Evolutionary conservation across 306 rosid species (phyloP).

Genomic region (Styphnolobium japonicum): DNA sequence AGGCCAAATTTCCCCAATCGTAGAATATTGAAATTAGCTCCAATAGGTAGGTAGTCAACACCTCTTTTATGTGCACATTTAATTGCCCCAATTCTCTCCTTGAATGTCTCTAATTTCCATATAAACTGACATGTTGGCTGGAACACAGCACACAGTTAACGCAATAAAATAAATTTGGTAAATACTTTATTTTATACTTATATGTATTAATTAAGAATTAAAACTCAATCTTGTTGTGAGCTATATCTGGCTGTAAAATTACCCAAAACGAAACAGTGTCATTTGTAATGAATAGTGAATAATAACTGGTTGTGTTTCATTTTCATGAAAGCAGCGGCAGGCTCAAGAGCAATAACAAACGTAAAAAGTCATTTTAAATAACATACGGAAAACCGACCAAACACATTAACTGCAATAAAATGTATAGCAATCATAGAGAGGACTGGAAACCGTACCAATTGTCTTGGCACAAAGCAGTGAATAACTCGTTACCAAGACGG

Average conservation of each 20-base stretch:
- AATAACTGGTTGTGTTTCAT: neutral
- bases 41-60: constrained; percentile 18
- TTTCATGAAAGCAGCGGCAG: neutral
- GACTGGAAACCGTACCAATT: neutral
- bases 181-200: neutral
- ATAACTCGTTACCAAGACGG: neutral
- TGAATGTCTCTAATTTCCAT: neutral
- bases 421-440: neutral
- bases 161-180: neutral
- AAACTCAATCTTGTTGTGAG: neutral
- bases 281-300: neutral
- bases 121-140: neutral
- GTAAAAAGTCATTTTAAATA: too few relatives aligned
- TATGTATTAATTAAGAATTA: too few relatives aligned
- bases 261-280: neutral
- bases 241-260: neutral
- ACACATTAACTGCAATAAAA: neutral
- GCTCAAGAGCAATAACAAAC: too few relatives aligned
- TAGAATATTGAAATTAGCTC: neutral
- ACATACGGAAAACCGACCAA: neutral
- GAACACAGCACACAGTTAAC: neutral
- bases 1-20: neutral
- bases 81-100: constrained; percentile 1
- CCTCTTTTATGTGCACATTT: neutral
- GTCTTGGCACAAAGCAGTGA: neutral